phyloP scores from a whole-genome alignment of 2,329 filamentous ascomycete genomes.

The Ustulina deusta region DNA sequence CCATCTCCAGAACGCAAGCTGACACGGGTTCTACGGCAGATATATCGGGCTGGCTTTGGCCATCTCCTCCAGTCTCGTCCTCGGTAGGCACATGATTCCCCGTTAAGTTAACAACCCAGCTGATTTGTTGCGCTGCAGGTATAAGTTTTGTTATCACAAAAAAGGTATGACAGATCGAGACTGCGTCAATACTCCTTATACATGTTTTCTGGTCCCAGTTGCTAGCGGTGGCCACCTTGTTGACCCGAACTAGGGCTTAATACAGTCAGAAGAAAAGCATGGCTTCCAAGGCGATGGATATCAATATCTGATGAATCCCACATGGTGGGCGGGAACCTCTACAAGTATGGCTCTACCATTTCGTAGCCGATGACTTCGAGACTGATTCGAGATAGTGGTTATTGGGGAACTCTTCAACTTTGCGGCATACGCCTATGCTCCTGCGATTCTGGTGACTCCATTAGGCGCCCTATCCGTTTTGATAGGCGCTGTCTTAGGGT shows the following conservation, averaged over 20 bases:
- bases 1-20: slow-evolving; percentile 42
- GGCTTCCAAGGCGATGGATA: slow-evolving; percentile 98
- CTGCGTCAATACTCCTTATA: slow-evolving; percentile 14
- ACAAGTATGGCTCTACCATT: slow-evolving; percentile 72
- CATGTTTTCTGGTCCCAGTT: slow-evolving; percentile 7
- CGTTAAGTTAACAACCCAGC: slow-evolving; percentile 16
- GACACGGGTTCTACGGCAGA: slow-evolving; percentile 59
- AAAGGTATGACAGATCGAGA: slow-evolving; percentile 72
- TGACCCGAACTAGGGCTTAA: slow-evolving; percentile 74
- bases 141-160: slow-evolving; percentile 99
- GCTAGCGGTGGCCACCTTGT: slow-evolving; percentile 24
- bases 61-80: slow-evolving; percentile 79
- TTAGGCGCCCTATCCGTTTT: slow-evolving; percentile 93
- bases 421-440: slow-evolving; percentile 96
- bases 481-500: slow-evolving; percentile 92
- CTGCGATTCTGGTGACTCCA: slow-evolving; percentile 97
- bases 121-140: slow-evolving; percentile 62
- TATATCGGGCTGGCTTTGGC: slow-evolving; percentile 82
- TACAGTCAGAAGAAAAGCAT: slow-evolving; percentile 89
- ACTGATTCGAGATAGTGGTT: slow-evolving; percentile 71
- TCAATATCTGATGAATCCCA: slow-evolving; percentile 91
- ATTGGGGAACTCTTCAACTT: slow-evolving; percentile 97
- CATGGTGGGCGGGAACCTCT: slow-evolving; percentile 96
- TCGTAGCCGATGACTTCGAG: slow-evolving; percentile 6
- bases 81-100: slow-evolving; percentile 66